These are phyloP conservation scores for Sclerotiophoma versabilis DNA, from an alignment of 2,329 filamentous ascomycete genomes.

Conservation along the genomic window DNA sequence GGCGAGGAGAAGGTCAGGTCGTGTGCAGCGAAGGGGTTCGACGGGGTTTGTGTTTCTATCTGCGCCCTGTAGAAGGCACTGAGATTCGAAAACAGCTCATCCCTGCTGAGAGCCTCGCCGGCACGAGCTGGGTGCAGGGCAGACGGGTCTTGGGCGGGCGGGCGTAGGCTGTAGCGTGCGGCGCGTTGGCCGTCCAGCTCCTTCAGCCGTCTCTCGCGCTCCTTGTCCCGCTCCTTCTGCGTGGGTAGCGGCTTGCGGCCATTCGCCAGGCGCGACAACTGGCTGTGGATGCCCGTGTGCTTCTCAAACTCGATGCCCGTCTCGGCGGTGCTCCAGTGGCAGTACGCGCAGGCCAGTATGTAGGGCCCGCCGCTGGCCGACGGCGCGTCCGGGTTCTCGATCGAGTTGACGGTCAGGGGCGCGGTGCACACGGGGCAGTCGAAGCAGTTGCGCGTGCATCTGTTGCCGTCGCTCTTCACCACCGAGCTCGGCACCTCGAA, in stretches of 20 bases:
- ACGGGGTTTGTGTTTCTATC: conserved; percentile 64
- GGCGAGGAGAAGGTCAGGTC: conserved; percentile 73
- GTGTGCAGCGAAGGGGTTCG: conserved; percentile 50
- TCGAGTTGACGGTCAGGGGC: conserved; percentile 75
- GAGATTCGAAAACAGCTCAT: conserved; percentile 76
- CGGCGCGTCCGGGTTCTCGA: conserved; percentile 60
- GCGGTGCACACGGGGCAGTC: conserved; percentile 90
- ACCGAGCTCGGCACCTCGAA: conserved; percentile 96
- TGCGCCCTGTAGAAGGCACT: conserved; percentile 84
- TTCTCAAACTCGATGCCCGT: conserved; percentile 91
- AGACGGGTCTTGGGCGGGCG: conserved; percentile 17
- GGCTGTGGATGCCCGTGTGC: conserved; percentile 81
- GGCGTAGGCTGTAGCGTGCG: conserved; percentile 15
- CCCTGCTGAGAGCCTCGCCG: conserved; percentile 56
- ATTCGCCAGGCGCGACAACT: conserved; percentile 74
- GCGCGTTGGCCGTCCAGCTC: conserved; percentile 36
- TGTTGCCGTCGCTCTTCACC: conserved; percentile 91
- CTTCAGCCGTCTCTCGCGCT: conserved; percentile 44
- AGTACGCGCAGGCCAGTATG: conserved; percentile 86
- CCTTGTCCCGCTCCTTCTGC: conserved; percentile 51
- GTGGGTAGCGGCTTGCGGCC: conserved; percentile 50
- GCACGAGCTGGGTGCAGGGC: conserved; percentile 25
- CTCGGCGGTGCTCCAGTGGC: conserved; percentile 90
- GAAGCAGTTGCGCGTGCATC: conserved; percentile 93
- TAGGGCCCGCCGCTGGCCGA: conserved; percentile 64